phyloP scores from a whole-genome alignment of 2,329 filamentous ascomycete species.

The Alternaria rosae region DNA sequence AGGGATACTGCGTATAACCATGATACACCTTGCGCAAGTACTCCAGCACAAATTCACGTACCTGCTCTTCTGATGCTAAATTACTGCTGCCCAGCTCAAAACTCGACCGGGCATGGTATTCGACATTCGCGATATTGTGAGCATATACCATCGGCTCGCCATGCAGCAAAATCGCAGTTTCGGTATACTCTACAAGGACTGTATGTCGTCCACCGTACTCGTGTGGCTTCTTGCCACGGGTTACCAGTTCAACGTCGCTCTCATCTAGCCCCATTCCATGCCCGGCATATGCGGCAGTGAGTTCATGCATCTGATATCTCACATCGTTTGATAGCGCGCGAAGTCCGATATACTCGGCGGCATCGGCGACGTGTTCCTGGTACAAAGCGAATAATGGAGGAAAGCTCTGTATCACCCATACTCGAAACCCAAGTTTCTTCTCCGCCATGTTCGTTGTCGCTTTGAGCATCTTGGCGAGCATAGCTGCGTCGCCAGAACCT shows the following conservation, averaged over 20 bases:
- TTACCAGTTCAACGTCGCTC: no score
- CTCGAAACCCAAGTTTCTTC: neutral
- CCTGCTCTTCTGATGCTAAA: neutral
- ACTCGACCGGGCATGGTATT: no score
- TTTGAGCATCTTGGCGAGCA: neutral
- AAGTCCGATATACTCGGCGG: neutral
- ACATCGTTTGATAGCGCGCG: neutral
- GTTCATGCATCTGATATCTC: no score
- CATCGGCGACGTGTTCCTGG: neutral
- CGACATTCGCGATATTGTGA: no score
- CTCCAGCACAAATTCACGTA: neutral
- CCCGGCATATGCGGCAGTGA: no score
- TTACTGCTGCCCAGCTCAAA: no score
- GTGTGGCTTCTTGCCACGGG: no score
- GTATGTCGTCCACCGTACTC: no score
- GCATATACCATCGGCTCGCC: no score
- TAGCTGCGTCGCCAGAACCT: neutral
- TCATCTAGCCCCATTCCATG: no score
- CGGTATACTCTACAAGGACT: no score
- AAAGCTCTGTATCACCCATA: neutral
- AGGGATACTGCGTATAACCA: neutral
- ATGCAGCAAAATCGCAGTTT: no score
- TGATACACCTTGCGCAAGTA: neutral
- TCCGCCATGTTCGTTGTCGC: neutral
- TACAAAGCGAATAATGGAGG: neutral